These are phyloP conservation scores for Candida sp. DNA, from an alignment of 1,139 yeast species.

Conservation along the genomic window DNA sequence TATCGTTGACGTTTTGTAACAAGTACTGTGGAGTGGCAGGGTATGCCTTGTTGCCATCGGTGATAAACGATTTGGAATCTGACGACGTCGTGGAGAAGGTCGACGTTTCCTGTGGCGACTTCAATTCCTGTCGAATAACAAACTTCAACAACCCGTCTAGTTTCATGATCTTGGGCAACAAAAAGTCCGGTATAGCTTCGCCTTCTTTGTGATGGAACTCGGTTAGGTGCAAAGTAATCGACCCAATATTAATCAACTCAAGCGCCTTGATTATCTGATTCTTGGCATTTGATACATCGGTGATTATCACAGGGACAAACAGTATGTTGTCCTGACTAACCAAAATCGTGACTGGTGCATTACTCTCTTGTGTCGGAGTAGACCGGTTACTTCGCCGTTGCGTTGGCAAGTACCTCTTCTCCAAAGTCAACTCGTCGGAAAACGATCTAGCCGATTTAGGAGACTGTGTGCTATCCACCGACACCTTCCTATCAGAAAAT, in stretches of 20 bases:
- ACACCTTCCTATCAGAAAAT: slow-evolving; percentile 2
- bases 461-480: slow-evolving; percentile 9
- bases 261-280: slow-evolving; percentile 47
- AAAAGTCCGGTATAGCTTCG: slow-evolving; percentile 55
- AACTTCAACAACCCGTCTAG: slow-evolving; percentile 42
- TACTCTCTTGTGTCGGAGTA: not conserved
- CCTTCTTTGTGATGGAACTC: slow-evolving; percentile 75
- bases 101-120: slow-evolving; percentile 31
- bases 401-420: slow-evolving; percentile 35
- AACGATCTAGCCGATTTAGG: slow-evolving; percentile 9
- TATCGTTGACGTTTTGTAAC: slow-evolving; percentile 41
- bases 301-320: slow-evolving; percentile 52
- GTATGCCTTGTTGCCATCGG: slow-evolving; percentile 40
- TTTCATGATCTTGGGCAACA: slow-evolving; percentile 37
- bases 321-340: slow-evolving; percentile 62
- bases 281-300: slow-evolving; percentile 22
- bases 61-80: slow-evolving; percentile 53
- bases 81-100: slow-evolving; percentile 49
- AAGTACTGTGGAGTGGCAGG: slow-evolving; percentile 68
- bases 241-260: slow-evolving; percentile 43
- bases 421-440: slow-evolving; percentile 15
- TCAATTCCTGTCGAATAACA: slow-evolving; percentile 43
- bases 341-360: slow-evolving; percentile 31
- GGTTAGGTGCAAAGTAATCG: slow-evolving; percentile 63
- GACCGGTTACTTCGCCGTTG: slow-evolving; percentile 4